Base-by-base conservation (phyloP, 75 land plant species). In the Gnetum montanum region DNA sequence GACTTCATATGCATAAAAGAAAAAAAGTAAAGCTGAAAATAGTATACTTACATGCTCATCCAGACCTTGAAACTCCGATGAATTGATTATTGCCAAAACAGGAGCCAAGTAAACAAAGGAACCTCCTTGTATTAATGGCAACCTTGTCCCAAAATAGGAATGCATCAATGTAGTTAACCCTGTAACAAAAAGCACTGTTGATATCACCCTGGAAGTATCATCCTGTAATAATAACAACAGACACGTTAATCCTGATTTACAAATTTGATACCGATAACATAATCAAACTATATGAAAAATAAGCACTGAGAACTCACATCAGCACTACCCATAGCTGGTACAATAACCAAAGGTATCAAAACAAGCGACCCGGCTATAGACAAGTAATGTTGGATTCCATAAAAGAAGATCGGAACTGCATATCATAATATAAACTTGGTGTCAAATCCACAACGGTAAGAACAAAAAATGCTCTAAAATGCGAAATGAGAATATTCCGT, bases 61-160 rank as follows among this genome's bases (percentile, higher is more conserved):
- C 27, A 84, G 71, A 49, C 65, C 66, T 45, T 25, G 62, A 49
- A 84, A 79, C 23, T 82, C 84, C 5, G 83, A 67, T 8, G 85
- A 84, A 60, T 82, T 82, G 37, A 90, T 83, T 31, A 94, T 82
- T 3, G 96, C 77, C 34, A 94, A 58, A 19, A 78, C 93, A 13
- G 98, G 98, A 59, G 98, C 98, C 26, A 94, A 64, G 72, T 74
- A 94, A n/a, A 85, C 96, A 75, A 94, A 94, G 4, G 98, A 94
- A 27, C 96, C 88, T 18, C 98, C 98, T 60, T 94, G 98, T 57
- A 94, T 73, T 47, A 94, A 66, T 3, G 98, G 96, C 51, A 94
- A 58, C 69, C 98, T 77, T 43, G 98, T 70, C 4, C 98, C 98
- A 69, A 94, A 80, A 34, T 56, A 80, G 24, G 85, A 74, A 48